These are phyloP conservation scores for Penicillium fuscoglaucum DNA, from an alignment of 2,329 filamentous ascomycete species.

Conservation along the genomic window DNA sequence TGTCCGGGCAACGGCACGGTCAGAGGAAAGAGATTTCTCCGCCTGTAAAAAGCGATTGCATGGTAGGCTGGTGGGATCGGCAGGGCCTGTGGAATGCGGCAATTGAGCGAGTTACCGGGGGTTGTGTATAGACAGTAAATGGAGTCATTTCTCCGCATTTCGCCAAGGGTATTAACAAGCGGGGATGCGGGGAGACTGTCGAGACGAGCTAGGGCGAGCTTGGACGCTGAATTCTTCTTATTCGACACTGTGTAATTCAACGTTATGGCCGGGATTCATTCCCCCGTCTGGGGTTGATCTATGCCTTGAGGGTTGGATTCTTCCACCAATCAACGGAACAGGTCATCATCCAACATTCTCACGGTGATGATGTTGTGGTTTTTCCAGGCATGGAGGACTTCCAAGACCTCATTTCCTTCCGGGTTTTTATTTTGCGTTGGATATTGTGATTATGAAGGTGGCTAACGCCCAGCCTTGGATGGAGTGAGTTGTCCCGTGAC, in stretches of 20 bases:
- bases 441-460: not conserved
- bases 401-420: not conserved
- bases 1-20: constrained; percentile 6
- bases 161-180: constrained; percentile 10
- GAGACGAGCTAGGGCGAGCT: not conserved
- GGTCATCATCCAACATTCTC: not conserved
- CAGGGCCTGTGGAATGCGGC: not conserved
- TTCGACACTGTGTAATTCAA: not conserved
- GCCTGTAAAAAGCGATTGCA: constrained; percentile 24
- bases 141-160: constrained; percentile 21
- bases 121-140: not conserved
- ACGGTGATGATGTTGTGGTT: not conserved
- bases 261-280: constrained; percentile 10
- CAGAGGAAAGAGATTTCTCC: constrained; percentile 23
- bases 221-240: not conserved
- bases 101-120: not conserved
- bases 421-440: not conserved
- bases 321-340: constrained; percentile 25
- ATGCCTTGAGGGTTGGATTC: constrained; percentile 7
- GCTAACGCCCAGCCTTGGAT: not conserved
- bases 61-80: not conserved
- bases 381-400: not conserved
- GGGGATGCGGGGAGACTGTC: constrained; percentile 13
- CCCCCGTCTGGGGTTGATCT: constrained; percentile 19
- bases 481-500: not conserved